These are phyloP conservation scores for Lizanozyma gosingica DNA, from an alignment of 1,139 yeast genomes.

Conservation along the genomic window DNA sequence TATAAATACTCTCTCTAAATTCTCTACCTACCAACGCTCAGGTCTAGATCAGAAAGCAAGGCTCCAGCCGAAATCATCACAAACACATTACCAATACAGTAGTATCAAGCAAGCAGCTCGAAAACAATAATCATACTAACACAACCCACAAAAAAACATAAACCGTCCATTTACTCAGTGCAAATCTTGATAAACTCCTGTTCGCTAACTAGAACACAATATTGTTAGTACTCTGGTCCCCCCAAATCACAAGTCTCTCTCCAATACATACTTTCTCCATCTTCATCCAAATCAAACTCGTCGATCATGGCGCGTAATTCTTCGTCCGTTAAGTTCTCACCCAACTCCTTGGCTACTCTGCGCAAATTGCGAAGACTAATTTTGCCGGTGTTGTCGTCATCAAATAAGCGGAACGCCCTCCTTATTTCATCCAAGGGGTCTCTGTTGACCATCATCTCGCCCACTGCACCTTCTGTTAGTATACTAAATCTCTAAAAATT, in stretches of 20 bases:
- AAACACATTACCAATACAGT: too few relatives aligned
- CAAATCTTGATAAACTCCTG: slow-evolving; percentile 91
- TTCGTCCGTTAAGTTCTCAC: slow-evolving; percentile 87
- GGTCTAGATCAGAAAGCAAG: too few relatives aligned
- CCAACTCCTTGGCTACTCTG: slow-evolving; percentile 86
- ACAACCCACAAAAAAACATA: not conserved
- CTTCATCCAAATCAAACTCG: slow-evolving; percentile 94
- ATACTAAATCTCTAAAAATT: slow-evolving; percentile 3
- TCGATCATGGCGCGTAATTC: slow-evolving; percentile 96
- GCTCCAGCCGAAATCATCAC: too few relatives aligned
- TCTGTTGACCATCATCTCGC: slow-evolving; percentile 67
- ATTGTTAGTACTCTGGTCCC: slow-evolving; percentile 15
- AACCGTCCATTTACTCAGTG: slow-evolving; percentile 35
- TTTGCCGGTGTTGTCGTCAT: slow-evolving; percentile 81
- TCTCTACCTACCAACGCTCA: too few relatives aligned
- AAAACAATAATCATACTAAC: too few relatives aligned
- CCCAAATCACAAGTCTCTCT: not conserved
- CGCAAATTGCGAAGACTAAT: slow-evolving; percentile 76
- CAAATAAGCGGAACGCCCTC: slow-evolving; percentile 85
- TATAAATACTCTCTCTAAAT: too few relatives aligned
- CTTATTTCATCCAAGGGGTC: slow-evolving; percentile 91
- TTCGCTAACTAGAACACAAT: slow-evolving; percentile 46
- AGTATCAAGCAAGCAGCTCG: too few relatives aligned
- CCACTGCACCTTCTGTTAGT: slow-evolving; percentile 41
- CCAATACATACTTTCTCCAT: slow-evolving; percentile 59